These are phyloP conservation scores for Liriodendron chinense DNA, from an alignment of 164 flowering plant genomes.

Conservation along the genomic window DNA sequence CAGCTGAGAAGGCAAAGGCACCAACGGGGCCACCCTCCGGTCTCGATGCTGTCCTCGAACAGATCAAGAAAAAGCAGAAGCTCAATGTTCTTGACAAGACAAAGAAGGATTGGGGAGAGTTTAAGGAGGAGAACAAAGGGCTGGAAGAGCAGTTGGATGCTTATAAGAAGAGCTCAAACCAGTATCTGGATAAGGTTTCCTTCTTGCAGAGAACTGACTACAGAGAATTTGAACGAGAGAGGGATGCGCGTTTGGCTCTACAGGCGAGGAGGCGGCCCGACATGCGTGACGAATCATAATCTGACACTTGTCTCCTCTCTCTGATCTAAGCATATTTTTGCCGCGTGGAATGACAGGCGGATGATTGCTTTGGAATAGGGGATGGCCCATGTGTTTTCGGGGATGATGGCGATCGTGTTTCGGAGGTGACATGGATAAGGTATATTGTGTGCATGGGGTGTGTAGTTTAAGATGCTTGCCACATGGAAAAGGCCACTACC, in stretches of 20 bases:
- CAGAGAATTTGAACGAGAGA: slow-evolving; percentile 86
- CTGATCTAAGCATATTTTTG: not conserved
- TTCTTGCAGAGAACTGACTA: slow-evolving; percentile 83
- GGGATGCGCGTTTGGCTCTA: slow-evolving; percentile 81
- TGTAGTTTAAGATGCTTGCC: not conserved
- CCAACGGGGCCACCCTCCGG: slow-evolving; percentile 53
- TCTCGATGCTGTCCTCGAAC: slow-evolving; percentile 90
- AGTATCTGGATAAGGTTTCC: slow-evolving; percentile 77
- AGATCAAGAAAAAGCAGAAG: slow-evolving; percentile 88
- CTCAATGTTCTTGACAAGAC: slow-evolving; percentile 97
- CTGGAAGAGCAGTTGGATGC: slow-evolving; percentile 91
- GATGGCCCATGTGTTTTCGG: not conserved
- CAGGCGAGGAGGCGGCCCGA: slow-evolving; percentile 71
- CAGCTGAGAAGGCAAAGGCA: slow-evolving; percentile 59
- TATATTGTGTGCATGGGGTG: not conserved
- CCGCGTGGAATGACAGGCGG: not conserved
- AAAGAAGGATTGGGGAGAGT: slow-evolving; percentile 97
- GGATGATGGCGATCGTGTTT: not conserved
- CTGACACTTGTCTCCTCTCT: not conserved
- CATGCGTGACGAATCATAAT: slow-evolving; percentile 52
- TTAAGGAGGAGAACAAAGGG: slow-evolving; percentile 76
- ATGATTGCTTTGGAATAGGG: not conserved
- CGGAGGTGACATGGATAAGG: too few relatives aligned
- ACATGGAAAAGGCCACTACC: not conserved
- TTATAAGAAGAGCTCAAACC: slow-evolving; percentile 94